Percentiles rank a stretch among this genome's conserved stretches.
phyloP scores from a whole-genome alignment of 176 grass and related monocot genomes.

The Oryza glaberrima region DNA sequence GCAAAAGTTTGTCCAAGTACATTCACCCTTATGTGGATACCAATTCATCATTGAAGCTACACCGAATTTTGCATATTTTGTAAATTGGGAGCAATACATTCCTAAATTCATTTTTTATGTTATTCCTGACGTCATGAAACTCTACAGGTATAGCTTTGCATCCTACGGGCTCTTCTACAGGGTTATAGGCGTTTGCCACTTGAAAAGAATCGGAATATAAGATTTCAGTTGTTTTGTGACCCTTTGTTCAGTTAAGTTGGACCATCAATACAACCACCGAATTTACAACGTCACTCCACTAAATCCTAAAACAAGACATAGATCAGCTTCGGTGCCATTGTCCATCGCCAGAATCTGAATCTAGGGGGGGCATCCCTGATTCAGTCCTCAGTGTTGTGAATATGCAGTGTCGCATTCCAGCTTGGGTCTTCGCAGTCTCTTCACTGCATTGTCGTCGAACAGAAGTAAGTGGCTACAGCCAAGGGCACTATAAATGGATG shows the following conservation, averaged over 20 bases:
- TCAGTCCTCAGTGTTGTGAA: slow-evolving; percentile 32
- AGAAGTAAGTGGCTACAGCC: slow-evolving; percentile 50
- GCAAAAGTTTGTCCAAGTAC: not conserved
- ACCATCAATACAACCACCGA: slow-evolving; percentile 49
- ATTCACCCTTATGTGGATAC: not conserved
- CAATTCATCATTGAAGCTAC: not conserved
- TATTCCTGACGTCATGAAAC: slow-evolving; percentile 28
- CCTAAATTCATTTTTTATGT: not conserved
- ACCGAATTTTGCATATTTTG: not conserved
- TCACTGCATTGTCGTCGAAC: slow-evolving; percentile 1
- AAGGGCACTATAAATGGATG: slow-evolving; percentile 40
- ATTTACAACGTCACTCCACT: slow-evolving; percentile 52
- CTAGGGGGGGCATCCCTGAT: slow-evolving; percentile 29
- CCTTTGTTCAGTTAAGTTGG: slow-evolving; percentile 38
- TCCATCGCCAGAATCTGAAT: slow-evolving; percentile 49
- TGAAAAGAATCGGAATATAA: slow-evolving; percentile 33
- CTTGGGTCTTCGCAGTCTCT: not conserved
- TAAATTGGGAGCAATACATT: not conserved
- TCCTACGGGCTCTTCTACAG: not conserved
- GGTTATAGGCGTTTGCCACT: not conserved
- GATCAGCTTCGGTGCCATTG: slow-evolving; percentile 17
- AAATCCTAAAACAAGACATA: slow-evolving; percentile 32
- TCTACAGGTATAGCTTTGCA: slow-evolving; percentile 2
- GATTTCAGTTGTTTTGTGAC: slow-evolving; percentile 25
- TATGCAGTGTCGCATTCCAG: slow-evolving; percentile 24